Base-by-base conservation (phyloP, 1,284 basidiomycete genomes). In the Ceratobasidium sp. region DNA sequence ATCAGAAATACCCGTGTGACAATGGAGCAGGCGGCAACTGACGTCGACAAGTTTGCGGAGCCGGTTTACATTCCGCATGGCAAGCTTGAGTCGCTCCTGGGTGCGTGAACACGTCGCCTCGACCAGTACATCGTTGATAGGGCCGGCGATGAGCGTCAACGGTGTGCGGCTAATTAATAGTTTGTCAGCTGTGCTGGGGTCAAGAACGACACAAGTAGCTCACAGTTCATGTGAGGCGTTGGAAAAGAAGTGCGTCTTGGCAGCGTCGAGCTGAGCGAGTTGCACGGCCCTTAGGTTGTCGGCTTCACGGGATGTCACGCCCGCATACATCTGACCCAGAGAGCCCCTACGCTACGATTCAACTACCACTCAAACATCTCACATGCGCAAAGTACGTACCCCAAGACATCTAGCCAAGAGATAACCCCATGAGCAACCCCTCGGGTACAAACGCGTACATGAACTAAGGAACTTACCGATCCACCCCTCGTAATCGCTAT, bases 181-280 rank as follows among this genome's bases (percentile, higher is more conserved):
- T 48, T 37, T 43, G 14, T 14, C 22, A 24, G 41, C 1, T 14
- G 63, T 19, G 37, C 39, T 27, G 31, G 41, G 24, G 27, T 48
- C 63, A 37, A 24, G n/a, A 37, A 19, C 64, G 34, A 61, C 77
- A 78, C 65, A 69, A 31, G 1, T 13, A 2, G 54, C 66, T 43
- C 27, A 69, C 37, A 81, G 77, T 71, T 81, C 81, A 74, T 81
- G 81, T 53, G 79, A 80, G 1, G 79, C 81, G 43, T 80, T 80
- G 68, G 78, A 79, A 71, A 81, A 81, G 72, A 81, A 81, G 0
- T 78, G 77, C 1, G 81, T 81, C 75, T 81, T 81, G n/a, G 81
- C 81, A 29, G 79, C 76, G 74, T 81, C 81, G 43, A 81, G 77
- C 59, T 79, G 77, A n/a, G 78, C 76, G 1, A 81, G 75, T 69